Evolutionary conservation across 2,329 filamentous ascomycete genomes (phyloP), one percentile per base, ranked within the genome.

Genomic region (Dothideomycetes sp.): DNA sequence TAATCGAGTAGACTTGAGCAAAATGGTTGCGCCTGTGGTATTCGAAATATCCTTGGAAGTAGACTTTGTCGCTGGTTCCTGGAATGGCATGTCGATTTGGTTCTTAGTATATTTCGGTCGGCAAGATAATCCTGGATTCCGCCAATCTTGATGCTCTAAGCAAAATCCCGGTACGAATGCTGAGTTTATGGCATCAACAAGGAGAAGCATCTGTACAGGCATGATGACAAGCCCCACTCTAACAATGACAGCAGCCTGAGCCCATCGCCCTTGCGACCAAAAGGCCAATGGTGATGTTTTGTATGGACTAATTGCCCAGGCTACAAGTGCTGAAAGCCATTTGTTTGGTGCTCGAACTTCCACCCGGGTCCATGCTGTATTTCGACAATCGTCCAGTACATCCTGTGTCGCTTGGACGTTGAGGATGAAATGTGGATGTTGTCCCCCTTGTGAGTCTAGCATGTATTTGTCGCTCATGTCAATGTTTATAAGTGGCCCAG

Each of bases 371-470:
- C 30, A 33, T 4, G 17, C n/a, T 20, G 17, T 20, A 22, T 33
- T 8, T 13, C 7, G 12, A 33, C n/a, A 5, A 11, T 33, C 8
- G 4, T 20, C 18, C 5, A 33, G 9, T 9, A 33, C 30, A 20
- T 33, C 30, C n/a, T 20, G 17, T 4, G 30, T 33, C 7, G 30
- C 30, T 33, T 33, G 30, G n/a, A 33, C 30, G n/a, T n/a, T n/a
- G n/a, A n/a, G n/a, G n/a, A n/a, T n/a, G n/a, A n/a, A n/a, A n/a
- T n/a, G n/a, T n/a, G n/a, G n/a, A n/a, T n/a, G n/a, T n/a, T n/a
- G n/a, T n/a, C n/a, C n/a, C n/a, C n/a, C n/a, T n/a, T n/a, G n/a
- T n/a, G n/a, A n/a, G n/a, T n/a, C n/a, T n/a, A n/a, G n/a, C n/a
- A n/a, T n/a, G n/a, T n/a, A n/a, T n/a, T n/a, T n/a, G n/a, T n/a